A percentile compares a stretch with the other conserved stretches of the same genome.
Conservation (phyloP, 2,329 filamentous ascomycete genomes). For the Aureobasidium leucospermi region DNA sequence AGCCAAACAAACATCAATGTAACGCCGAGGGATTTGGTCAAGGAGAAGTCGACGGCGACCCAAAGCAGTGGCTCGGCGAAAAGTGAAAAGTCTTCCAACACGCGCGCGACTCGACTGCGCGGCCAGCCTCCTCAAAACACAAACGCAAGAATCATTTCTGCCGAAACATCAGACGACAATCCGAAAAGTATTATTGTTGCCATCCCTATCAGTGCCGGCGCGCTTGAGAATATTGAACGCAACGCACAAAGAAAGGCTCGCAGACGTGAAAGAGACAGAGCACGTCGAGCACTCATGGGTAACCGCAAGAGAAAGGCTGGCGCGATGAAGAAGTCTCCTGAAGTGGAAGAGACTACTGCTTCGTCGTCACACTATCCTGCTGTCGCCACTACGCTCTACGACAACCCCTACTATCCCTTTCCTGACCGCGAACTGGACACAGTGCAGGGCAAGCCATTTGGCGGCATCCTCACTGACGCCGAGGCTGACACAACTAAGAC, state of each 20-base stretch:
- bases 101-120: conserved; percentile 40
- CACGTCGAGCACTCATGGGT: conserved; percentile 21
- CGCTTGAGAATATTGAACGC: conserved; percentile 29
- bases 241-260: conserved; percentile 48
- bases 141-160: conserved; percentile 31
- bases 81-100: conserved; percentile 23
- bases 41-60: conserved; percentile 13
- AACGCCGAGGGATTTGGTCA: conserved; percentile 16
- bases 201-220: conserved; percentile 27
- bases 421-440: conserved; percentile 86
- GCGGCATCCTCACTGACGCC: conserved; percentile 78
- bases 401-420: conserved; percentile 79
- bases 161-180: conserved; percentile 24
- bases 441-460: conserved; percentile 86
- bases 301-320: conserved; percentile 30
- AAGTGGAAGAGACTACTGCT: conserved; percentile 30
- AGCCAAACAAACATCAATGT: conserved; percentile 22
- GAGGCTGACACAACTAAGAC: conserved; percentile 91
- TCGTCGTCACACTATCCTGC: conserved; percentile 46
- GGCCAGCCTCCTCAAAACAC: conserved; percentile 46
- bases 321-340: background rate
- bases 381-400: conserved; percentile 56
- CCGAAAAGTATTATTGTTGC: conserved; percentile 48
- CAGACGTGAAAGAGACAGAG: conserved; percentile 38
- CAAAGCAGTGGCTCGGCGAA: conserved; percentile 19